These are phyloP conservation scores for Curvularia verruculosa DNA, from an alignment of 2,329 filamentous ascomycete species.

Conservation along the genomic window DNA sequence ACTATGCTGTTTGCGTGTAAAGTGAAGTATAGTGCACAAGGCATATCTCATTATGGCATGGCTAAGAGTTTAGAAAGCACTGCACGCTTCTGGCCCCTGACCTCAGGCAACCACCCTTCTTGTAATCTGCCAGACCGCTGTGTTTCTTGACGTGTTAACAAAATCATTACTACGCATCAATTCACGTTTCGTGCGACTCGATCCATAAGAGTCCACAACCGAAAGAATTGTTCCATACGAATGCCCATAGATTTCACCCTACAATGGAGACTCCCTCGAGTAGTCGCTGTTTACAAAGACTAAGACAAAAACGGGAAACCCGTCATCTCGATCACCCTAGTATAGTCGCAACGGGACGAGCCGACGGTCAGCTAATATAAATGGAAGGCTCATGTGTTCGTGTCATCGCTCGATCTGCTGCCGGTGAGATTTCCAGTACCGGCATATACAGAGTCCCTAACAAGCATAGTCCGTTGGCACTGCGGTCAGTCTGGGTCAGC, in stretches of 20 bases:
- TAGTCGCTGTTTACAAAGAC: neutral
- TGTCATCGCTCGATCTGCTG: neutral
- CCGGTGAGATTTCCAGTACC: neutral
- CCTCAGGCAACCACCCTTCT: neutral
- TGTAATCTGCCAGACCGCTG: neutral
- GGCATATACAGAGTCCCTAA: neutral
- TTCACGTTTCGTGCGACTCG: neutral
- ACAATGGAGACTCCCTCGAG: neutral
- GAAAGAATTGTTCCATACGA: neutral
- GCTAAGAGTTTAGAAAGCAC: neutral
- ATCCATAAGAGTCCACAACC: neutral
- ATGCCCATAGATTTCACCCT: neutral
- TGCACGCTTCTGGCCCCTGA: neutral
- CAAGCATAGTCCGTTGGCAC: neutral
- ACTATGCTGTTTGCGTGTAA: neutral
- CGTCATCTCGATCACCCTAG: neutral
- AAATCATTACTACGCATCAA: neutral
- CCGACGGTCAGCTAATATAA: constrained; percentile 3
- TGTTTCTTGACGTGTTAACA: neutral
- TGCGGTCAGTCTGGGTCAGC: neutral
- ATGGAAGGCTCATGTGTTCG: neutral
- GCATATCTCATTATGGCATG: neutral
- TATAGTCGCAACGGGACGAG: neutral
- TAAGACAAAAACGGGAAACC: neutral
- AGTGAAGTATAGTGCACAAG: neutral